phyloP scores from a whole-genome alignment of 345 rosid genomes.

The Viola odorata region DNA sequence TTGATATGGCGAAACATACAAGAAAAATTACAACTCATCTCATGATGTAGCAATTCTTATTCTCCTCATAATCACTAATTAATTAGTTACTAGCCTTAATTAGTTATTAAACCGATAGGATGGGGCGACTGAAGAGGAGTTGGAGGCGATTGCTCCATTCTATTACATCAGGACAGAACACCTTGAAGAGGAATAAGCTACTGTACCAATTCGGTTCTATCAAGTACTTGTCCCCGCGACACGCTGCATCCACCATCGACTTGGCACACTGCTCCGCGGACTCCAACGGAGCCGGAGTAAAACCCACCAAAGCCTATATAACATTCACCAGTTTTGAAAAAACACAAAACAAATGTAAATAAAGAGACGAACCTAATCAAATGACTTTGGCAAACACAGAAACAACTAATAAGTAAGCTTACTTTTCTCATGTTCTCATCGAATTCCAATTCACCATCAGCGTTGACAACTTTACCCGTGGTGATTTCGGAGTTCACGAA shows the following conservation, averaged over 20 bases:
- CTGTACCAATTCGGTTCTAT: not conserved
- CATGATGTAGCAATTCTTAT: no score
- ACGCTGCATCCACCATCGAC: not conserved
- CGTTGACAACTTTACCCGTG: not conserved
- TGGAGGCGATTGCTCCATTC: not conserved
- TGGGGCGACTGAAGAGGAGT: no score
- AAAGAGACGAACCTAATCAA: no score
- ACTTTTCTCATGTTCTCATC: not conserved
- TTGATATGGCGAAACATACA: no score
- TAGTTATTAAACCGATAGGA: no score
- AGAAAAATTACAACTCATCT: no score
- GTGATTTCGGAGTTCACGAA: not conserved
- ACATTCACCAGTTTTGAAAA: not conserved
- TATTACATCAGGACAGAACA: not conserved
- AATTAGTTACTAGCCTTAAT: no score
- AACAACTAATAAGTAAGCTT: not conserved
- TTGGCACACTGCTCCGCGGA: not conserved
- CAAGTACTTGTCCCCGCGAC: slow-evolving; percentile 6
- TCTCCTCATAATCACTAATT: no score
- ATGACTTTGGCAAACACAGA: not conserved
- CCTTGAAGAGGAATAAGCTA: not conserved
- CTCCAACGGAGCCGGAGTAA: not conserved
- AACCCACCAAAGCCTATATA: not conserved
- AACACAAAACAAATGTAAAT: not conserved
- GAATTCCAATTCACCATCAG: not conserved